Evolutionary conservation across 2,329 filamentous ascomycete species (phyloP).

Genomic region (Fusarium succisae): DNA sequence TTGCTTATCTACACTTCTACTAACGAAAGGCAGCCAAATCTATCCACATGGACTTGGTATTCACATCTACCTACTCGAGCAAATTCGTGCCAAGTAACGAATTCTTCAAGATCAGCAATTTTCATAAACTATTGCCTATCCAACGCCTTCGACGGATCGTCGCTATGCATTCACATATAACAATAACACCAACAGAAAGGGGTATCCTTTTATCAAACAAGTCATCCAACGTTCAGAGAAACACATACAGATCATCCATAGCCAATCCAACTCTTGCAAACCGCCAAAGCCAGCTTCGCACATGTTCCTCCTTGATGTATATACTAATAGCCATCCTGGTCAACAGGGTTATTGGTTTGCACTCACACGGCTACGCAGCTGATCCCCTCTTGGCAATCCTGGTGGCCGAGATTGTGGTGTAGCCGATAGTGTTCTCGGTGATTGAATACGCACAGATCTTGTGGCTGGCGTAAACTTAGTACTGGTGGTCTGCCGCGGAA

Average conservation of each 20-base stretch:
- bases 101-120: neutral
- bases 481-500: conserved; percentile 8
- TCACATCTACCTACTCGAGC: neutral
- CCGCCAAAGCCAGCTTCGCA: neutral
- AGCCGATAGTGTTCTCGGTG: conserved; percentile 31
- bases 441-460: conserved; percentile 40
- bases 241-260: conserved; percentile 15
- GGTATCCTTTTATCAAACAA: conserved; percentile 40
- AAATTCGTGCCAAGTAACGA: neutral
- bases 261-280: conserved; percentile 2
- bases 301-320: conserved; percentile 1
- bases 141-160: conserved; percentile 36
- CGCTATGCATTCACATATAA: conserved; percentile 24
- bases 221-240: conserved; percentile 34
- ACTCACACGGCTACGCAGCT: conserved; percentile 9
- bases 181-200: conserved; percentile 29
- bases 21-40: neutral
- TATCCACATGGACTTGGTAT: neutral
- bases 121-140: conserved; percentile 9
- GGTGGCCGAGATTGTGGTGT: conserved; percentile 13
- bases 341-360: conserved; percentile 16
- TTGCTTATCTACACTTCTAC: neutral
- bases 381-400: conserved; percentile 6
- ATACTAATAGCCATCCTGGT: neutral
- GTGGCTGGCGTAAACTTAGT: conserved; percentile 16